These are phyloP conservation scores for Mrakia blollopis DNA, from an alignment of 768 basidiomycete genomes.

Conservation along the genomic window DNA sequence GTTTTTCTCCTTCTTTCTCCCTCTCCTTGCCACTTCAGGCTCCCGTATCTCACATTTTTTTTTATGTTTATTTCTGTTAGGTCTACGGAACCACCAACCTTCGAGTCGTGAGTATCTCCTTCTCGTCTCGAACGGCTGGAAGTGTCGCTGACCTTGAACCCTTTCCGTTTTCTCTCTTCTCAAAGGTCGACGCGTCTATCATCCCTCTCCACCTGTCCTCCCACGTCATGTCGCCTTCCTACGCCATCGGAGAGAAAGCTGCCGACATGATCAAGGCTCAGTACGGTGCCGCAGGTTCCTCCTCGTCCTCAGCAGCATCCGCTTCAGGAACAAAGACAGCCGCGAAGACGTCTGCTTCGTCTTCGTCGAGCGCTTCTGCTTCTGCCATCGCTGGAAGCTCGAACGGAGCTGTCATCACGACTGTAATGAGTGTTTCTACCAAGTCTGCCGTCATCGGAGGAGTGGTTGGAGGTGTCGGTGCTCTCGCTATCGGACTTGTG, in stretches of 20 bases:
- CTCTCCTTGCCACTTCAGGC: too few species aligned
- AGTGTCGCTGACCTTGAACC: neutral
- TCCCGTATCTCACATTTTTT: neutral
- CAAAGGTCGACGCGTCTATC: constrained; percentile 52
- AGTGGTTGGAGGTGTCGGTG: constrained; percentile 12
- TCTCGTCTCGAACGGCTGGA: neutral
- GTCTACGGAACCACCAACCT: constrained; percentile 42
- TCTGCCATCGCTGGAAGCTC: constrained; percentile 10
- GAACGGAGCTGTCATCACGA: neutral
- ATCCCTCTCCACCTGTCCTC: constrained; percentile 48
- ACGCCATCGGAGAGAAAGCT: constrained; percentile 54
- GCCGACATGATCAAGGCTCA: constrained; percentile 48
- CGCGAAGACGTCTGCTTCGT: neutral
- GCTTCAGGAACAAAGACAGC: neutral
- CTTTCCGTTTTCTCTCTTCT: neutral
- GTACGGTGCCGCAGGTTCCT: neutral
- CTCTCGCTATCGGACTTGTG: constrained; percentile 10
- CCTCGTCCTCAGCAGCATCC: neutral
- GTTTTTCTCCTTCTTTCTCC: neutral
- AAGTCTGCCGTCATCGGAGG: constrained; percentile 16
- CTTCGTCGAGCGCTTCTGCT: neutral
- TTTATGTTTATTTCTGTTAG: neutral
- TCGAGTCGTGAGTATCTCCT: constrained; percentile 44
- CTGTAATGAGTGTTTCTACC: constrained; percentile 6
- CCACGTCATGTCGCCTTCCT: constrained; percentile 36